Base-by-base conservation (phyloP, 2,329 filamentous ascomycete species). In the Botrytis byssoidea region DNA sequence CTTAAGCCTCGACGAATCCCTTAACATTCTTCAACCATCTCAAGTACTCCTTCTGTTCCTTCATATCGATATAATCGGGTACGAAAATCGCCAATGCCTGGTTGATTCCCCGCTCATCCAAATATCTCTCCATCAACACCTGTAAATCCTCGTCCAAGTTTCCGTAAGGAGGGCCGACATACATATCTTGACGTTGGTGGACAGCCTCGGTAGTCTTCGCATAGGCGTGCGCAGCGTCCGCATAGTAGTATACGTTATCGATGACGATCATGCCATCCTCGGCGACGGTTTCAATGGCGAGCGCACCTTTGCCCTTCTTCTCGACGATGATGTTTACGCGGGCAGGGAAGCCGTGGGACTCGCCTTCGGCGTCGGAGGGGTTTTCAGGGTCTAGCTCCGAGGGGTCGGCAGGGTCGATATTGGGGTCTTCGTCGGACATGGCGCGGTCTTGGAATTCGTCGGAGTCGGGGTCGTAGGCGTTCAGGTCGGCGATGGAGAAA, bases 41-140 rank as follows among this genome's bases (percentile, higher is more conserved):
- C 75, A 97, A 86, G 84, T 99, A 99, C 88, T 99, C 96, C 85
- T 91, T 92, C 89, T 98, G 95, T 89, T 99, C 96, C 91, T 99
- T 99, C 85, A 93, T 90, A 82, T 98, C 94, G 81, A 98, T 95
- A 85, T 97, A 99, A 83, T 98, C 95, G 55, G 95, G 94, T 63
- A 97, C 91, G 83, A 98, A 98, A 78, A 95, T 85, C 71, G 95
- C 95, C 79, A 99, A 88, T 74, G 91, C 89, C 79, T 92, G 91
- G 81, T 95, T 94, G 84, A 99, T 90, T 77, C 95, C 96, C 79
- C 96, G 90, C 88, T 98, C 96, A 84, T 97, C 94, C 76, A 99
- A 89, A 86, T 95, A 99, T 79, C 92, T 90, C 88, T 98, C 95
- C 82, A 98, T 88, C 79, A 97, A 88, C 71, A 94, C 88, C 87